Evolutionary conservation across 768 basidiomycete genomes (phyloP), one percentile per base, ranked within the genome.

Genomic region (Baorangia bicolor): DNA sequence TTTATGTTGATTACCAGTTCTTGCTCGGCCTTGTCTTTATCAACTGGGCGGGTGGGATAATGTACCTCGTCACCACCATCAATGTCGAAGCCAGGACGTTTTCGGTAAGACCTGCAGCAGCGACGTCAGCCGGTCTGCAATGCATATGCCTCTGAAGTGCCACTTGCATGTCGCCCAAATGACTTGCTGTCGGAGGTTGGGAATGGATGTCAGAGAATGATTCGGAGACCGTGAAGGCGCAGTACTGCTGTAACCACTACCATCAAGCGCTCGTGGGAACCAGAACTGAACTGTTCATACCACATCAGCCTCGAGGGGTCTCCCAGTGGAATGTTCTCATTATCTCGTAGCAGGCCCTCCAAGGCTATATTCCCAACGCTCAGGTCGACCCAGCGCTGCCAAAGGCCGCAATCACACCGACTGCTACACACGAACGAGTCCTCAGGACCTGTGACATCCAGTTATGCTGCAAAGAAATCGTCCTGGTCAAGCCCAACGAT

Each of bases 1-100:
- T 99, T 99, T 73, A 99, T 95, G 69, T 96, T 94, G 33, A 95
- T 80, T 18, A 87, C 86, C 18, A 99, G 84, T 72, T 98, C 97
- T 51, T 87, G 82, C 71, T 99, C 97, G 43, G 94, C 94, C 78
- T 94, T 97, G 68, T 98, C 97, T 78, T 92, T 98, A 77, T 98
- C 96, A 25, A 99, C 97, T 27, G 96, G 96, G 55, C 96, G 84
- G 30, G 96, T 98, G 28, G 96, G 96, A 73, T 93, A 94, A 72
- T 97, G 94, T 56, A 92, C 82, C 30, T 82, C 80, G 63, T 92
- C 92, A 51, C 88, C 87, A 16, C 60, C 64, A 61, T 91, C 90
- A 54, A 87, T 76, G 64, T 90, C 89, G 68, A 86, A 89, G 44
- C 75, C 69, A 51, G 70, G 69, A 51, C 72, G 73, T 53, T 60